Conservation (phyloP, 805 yeast genomes). For the Metschnikowia lochheadii region DNA sequence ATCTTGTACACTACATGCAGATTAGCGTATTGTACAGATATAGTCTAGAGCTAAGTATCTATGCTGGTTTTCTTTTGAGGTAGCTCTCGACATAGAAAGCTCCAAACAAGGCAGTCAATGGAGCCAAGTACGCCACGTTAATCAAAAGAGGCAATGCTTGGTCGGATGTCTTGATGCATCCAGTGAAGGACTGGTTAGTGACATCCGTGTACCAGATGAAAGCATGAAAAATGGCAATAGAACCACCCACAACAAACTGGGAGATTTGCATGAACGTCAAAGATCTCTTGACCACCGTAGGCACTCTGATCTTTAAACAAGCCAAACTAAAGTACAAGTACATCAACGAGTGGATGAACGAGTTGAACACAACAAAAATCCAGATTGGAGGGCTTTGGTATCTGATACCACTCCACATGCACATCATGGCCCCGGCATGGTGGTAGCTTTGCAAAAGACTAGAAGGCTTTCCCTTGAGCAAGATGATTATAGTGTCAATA, state of each 20-base stretch:
- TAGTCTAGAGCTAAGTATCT: background rate
- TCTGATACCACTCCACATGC: constrained; percentile 77
- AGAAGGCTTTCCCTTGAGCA: constrained; percentile 64
- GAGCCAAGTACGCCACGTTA: constrained; percentile 62
- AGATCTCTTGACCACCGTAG: constrained; percentile 50
- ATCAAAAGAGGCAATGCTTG: constrained; percentile 59
- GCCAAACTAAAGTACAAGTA: constrained; percentile 63
- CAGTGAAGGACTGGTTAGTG: constrained; percentile 28
- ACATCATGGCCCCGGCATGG: constrained; percentile 76
- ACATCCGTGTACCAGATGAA: constrained; percentile 58
- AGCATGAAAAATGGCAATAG: constrained; percentile 59
- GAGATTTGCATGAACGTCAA: constrained; percentile 65
- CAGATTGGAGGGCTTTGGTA: constrained; percentile 72
- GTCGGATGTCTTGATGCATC: constrained; percentile 55
- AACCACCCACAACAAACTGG: constrained; percentile 67
- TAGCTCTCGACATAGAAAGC: constrained; percentile 63
- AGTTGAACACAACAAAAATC: constrained; percentile 76
- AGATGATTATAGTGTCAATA: constrained; percentile 61
- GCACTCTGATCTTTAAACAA: constrained; percentile 56
- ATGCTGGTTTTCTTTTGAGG: constrained; percentile 24
- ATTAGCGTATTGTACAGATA: background rate
- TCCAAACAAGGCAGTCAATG: constrained; percentile 61
- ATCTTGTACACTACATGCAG: background rate
- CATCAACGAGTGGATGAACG: constrained; percentile 74
- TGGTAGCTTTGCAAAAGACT: constrained; percentile 69